Percentiles rank a stretch among this genome's conserved stretches.
These are phyloP conservation scores for Geosiphon pyriformis DNA, from an alignment of 192 early-diverging fungal species.

Conservation along the genomic window DNA sequence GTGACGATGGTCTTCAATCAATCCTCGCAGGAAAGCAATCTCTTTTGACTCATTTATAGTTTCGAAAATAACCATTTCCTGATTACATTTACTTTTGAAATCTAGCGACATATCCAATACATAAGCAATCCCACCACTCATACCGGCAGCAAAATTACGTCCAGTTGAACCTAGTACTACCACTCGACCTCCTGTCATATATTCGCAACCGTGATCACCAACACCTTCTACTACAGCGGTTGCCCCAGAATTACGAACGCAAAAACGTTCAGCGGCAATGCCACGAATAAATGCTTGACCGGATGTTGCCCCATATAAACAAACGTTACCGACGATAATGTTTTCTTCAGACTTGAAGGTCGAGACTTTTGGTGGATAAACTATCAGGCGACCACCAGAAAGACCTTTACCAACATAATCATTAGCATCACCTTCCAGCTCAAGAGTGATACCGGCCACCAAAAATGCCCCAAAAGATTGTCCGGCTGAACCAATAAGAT, in stretches of 20 bases:
- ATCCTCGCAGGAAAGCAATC: constrained; percentile 62
- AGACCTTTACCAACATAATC: constrained; percentile 99
- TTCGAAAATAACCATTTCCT: constrained; percentile 87
- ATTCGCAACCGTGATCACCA: constrained; percentile 99
- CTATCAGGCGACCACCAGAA: constrained; percentile 83
- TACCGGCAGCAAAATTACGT: constrained; percentile 98
- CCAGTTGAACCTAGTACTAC: constrained; percentile 85
- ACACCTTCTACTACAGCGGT: constrained; percentile 91
- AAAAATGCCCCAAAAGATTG: constrained; percentile 96
- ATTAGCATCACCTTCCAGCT: constrained; percentile 96
- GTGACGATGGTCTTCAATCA: constrained; percentile 76
- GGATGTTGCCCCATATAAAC: constrained; percentile 93
- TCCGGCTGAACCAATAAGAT: constrained; percentile 87
- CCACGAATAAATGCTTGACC: constrained; percentile 90
- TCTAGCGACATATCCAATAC: constrained; percentile 64
- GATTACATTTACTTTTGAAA: constrained; percentile 75
- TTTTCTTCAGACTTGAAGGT: constrained; percentile 81
- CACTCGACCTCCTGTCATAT: constrained; percentile 97
- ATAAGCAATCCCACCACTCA: constrained; percentile 97
- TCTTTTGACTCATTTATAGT: constrained; percentile 74
- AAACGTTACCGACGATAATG: constrained; percentile 95
- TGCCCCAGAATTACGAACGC: constrained; percentile 97
- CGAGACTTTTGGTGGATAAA: constrained; percentile 82
- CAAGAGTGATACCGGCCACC: constrained; percentile 80
- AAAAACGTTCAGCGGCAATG: constrained; percentile 95